A percentile compares a stretch with the other conserved stretches of the same genome.
Conservation (phyloP, 176 grass and related monocot genomes). For the Phyllostachys edulis region DNA sequence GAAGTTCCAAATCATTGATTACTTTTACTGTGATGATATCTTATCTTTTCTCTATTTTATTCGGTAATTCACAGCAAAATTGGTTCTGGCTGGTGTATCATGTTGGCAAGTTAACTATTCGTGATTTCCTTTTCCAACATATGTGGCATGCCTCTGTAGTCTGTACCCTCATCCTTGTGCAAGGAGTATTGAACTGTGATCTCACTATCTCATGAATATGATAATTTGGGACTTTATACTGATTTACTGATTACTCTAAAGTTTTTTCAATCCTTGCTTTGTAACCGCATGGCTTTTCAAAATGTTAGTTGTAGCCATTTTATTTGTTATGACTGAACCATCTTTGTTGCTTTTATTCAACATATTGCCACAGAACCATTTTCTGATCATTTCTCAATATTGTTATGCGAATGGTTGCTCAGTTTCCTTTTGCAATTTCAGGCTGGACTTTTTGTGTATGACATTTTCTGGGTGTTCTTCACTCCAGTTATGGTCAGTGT, state of each 20-base stretch:
- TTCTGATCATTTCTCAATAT: background rate
- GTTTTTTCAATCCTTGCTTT: conserved; percentile 14
- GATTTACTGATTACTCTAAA: background rate
- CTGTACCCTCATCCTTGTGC: background rate
- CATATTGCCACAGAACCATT: background rate
- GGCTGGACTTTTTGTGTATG: conserved; percentile 88
- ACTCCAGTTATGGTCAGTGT: conserved; percentile 98
- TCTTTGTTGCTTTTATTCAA: conserved; percentile 16
- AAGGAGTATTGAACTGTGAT: background rate
- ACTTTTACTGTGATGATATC: background rate
- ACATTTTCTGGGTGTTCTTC: conserved; percentile 99
- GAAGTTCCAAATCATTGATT: background rate
- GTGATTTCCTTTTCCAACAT: background rate
- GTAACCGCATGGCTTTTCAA: background rate
- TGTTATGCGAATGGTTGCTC: background rate
- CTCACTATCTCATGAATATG: background rate
- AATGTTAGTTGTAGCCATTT: conserved; percentile 19
- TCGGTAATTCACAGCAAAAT: background rate
- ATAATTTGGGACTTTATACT: background rate
- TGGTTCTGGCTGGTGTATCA: background rate
- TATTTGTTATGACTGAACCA: background rate
- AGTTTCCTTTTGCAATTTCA: conserved; percentile 20
- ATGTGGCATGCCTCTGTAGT: background rate
- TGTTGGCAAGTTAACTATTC: background rate
- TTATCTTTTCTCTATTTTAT: background rate